A percentile compares a stretch with the other conserved stretches of the same genome.
These are phyloP conservation scores for Dictyostelium brefeldianum DNA, from an alignment of 78 protist species.

Conservation along the genomic window DNA sequence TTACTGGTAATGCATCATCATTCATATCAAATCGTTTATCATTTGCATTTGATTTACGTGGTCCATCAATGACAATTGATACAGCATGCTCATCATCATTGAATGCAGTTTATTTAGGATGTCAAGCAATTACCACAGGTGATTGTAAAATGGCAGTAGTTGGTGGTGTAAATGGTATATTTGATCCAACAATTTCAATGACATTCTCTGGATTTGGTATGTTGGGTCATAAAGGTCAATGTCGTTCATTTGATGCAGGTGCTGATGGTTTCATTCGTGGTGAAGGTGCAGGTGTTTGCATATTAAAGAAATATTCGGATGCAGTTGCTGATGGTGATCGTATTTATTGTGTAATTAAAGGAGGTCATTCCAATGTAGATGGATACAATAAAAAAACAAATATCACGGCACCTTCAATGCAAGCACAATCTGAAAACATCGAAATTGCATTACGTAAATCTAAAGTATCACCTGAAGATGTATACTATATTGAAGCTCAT, in stretches of 20 bases:
- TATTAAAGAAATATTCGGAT: slow-evolving; percentile 39
- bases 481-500: slow-evolving; percentile 89
- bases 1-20: slow-evolving; percentile 63
- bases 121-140: slow-evolving; percentile 71
- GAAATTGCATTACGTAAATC: slow-evolving; percentile 63
- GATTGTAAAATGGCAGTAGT: slow-evolving; percentile 87
- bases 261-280: slow-evolving; percentile 94
- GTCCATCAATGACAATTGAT: slow-evolving; percentile 92
- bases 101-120: slow-evolving; percentile 88
- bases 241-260: slow-evolving; percentile 85
- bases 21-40: slow-evolving; percentile 88
- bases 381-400: slow-evolving; percentile 78
- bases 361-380: slow-evolving; percentile 81
- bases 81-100: slow-evolving; percentile 95
- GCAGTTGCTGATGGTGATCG: slow-evolving; percentile 66
- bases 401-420: slow-evolving; percentile 82
- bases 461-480: background rate
- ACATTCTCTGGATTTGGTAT: slow-evolving; percentile 54
- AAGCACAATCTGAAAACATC: slow-evolving; percentile 83
- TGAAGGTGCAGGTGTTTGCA: slow-evolving; percentile 89
- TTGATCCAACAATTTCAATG: slow-evolving; percentile 47
- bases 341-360: slow-evolving; percentile 77
- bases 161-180: slow-evolving; percentile 88
- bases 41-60: slow-evolving; percentile 85
- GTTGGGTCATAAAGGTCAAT: slow-evolving; percentile 84